phyloP scores from a whole-genome alignment of 768 basidiomycete species.

The Tubosaeta sp. region DNA sequence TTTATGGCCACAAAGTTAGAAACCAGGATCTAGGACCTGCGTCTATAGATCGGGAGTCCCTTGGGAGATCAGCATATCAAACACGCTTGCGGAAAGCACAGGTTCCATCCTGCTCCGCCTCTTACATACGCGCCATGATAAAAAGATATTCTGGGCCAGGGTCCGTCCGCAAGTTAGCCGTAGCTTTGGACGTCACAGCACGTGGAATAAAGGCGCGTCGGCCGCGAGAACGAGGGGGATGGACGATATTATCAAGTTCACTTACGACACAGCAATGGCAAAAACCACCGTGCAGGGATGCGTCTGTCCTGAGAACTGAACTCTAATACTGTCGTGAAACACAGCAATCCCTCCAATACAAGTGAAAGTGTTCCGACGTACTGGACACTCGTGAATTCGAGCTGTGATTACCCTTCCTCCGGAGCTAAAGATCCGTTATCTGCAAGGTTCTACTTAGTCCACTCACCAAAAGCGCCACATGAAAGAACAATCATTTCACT shows the following conservation, averaged over 20 bases:
- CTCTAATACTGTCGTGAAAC: not conserved
- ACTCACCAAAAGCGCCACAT: not conserved
- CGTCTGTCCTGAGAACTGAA: not conserved
- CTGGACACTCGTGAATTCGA: not conserved
- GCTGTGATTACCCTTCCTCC: not conserved
- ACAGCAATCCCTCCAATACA: not conserved
- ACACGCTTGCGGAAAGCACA: slow-evolving; percentile 17
- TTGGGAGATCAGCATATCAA: not conserved
- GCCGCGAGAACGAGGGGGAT: not conserved
- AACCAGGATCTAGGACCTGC: slow-evolving; percentile 5
- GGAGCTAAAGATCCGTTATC: too few relatives aligned
- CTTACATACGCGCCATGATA: slow-evolving; percentile 1
- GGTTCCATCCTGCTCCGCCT: slow-evolving; percentile 12
- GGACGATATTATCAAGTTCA: too few relatives aligned
- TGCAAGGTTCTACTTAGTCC: not conserved
- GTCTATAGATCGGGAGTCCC: not conserved
- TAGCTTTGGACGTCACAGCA: not conserved
- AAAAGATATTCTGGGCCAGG: not conserved
- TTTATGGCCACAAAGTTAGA: not conserved
- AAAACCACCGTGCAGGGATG: slow-evolving; percentile 9
- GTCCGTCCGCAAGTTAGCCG: not conserved
- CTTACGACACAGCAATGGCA: not conserved
- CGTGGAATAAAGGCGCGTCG: not conserved
- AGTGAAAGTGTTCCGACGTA: not conserved
- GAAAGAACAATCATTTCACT: not conserved